phyloP scores from a whole-genome alignment of 129 eudicot species.

The Glebionis coronaria region DNA sequence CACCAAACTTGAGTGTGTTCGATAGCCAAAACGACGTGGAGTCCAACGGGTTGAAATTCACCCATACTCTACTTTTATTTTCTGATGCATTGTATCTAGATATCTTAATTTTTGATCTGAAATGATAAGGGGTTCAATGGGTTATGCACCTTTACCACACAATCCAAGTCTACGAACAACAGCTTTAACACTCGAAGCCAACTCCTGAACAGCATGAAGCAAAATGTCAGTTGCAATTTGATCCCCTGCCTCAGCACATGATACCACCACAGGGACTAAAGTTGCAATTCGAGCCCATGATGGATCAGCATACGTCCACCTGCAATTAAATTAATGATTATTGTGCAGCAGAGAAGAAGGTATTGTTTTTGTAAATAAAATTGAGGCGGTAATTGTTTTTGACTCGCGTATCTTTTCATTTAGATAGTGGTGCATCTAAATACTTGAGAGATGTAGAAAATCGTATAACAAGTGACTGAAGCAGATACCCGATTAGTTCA shows the following conservation, averaged over 20 bases:
- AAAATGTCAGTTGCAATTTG: conserved; percentile 74
- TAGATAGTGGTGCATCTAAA: too few species aligned
- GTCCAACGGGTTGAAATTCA: too few species aligned
- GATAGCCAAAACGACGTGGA: too few species aligned
- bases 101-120: not conserved
- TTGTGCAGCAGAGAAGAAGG: too few species aligned
- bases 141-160: conserved; percentile 70
- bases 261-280: conserved; percentile 74
- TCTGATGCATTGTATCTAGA: not conserved
- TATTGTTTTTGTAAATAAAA: too few species aligned
- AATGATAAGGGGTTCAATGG: too few species aligned
- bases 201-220: conserved; percentile 73
- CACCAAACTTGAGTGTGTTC: too few species aligned
- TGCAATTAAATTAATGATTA: conserved; percentile 28
- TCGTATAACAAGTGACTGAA: too few species aligned
- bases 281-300: conserved; percentile 97
- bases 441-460: too few species aligned
- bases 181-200: conserved; percentile 85
- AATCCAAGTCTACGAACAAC: conserved; percentile 77
- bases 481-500: conserved; percentile 81
- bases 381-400: too few species aligned
- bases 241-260: conserved; percentile 92
- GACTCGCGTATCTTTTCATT: too few species aligned
- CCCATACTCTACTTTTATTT: too few species aligned
- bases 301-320: conserved; percentile 95